These are phyloP conservation scores for Earliella scabrosa DNA, from an alignment of 1,284 basidiomycete species.

Conservation along the genomic window DNA sequence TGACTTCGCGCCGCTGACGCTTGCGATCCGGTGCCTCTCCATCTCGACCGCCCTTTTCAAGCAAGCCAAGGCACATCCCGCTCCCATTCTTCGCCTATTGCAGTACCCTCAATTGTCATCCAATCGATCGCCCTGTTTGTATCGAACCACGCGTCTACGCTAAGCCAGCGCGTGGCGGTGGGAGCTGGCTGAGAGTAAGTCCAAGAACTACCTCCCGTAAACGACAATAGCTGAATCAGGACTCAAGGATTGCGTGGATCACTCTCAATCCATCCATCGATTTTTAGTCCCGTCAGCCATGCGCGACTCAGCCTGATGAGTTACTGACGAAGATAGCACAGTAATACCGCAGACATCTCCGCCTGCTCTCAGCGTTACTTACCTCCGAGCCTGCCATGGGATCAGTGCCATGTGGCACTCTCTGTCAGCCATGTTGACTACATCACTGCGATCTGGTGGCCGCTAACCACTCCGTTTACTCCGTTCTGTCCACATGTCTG, in stretches of 20 bases:
- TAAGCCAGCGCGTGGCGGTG: too few relatives aligned
- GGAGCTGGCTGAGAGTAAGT: too few relatives aligned
- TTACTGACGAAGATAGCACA: background rate
- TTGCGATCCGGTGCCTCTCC: constrained; percentile 24
- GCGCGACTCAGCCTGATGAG: background rate
- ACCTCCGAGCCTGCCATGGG: too few relatives aligned
- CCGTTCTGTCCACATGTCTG: background rate
- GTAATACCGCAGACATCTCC: background rate
- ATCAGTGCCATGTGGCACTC: too few relatives aligned
- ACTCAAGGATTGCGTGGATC: background rate
- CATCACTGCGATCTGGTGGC: background rate
- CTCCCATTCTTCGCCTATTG: constrained; percentile 3
- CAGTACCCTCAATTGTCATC: constrained; percentile 1
- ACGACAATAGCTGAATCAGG: too few relatives aligned
- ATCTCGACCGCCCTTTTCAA: constrained; percentile 20
- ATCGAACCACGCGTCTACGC: background rate
- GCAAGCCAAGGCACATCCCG: constrained; percentile 13
- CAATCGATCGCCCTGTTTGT: background rate
- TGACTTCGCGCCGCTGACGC: constrained; percentile 18
- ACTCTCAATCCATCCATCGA: background rate
- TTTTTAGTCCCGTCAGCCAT: background rate
- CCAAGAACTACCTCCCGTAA: too few relatives aligned
- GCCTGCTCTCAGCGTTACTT: background rate
- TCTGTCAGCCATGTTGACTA: background rate
- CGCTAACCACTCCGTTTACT: background rate